phyloP scores from a whole-genome alignment of 1,139 yeast genomes.

The Suhomyces chickasaworum region DNA sequence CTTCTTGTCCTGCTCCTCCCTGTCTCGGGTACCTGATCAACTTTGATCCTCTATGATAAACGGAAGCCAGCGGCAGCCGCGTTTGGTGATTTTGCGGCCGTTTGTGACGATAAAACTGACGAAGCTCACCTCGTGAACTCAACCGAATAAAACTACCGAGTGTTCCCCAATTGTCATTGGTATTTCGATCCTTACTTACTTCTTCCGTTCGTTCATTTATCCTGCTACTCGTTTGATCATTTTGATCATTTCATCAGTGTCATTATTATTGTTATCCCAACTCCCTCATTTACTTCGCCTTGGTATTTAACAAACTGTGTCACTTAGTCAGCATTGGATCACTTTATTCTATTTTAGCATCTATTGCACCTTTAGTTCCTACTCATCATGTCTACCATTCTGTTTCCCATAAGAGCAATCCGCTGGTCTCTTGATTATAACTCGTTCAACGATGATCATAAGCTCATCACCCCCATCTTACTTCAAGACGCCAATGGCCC shows the following conservation, averaged over 20 bases:
- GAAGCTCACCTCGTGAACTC: constrained; percentile 2
- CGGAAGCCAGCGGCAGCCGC: background rate
- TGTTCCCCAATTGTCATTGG: background rate
- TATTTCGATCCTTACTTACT: background rate
- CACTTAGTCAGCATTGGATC: constrained; percentile 3
- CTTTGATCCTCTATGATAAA: background rate
- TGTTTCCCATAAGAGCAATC: constrained; percentile 22
- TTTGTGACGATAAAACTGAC: constrained; percentile 10
- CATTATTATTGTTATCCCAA: background rate
- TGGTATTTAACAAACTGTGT: background rate
- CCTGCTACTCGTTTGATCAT: no score
- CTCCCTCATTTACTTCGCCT: background rate
- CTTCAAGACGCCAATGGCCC: constrained; percentile 86
- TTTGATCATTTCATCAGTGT: no score
- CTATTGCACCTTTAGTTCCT: background rate
- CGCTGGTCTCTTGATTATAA: constrained; percentile 24
- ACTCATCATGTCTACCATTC: constrained; percentile 2
- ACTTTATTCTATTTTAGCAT: background rate
- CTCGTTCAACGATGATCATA: constrained; percentile 27
- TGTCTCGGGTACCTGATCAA: background rate
- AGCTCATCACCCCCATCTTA: constrained; percentile 56
- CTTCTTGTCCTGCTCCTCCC: background rate
- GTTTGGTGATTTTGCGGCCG: constrained; percentile 8
- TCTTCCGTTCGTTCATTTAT: background rate
- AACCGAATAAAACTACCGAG: background rate